Evolutionary conservation across 2,329 filamentous ascomycete genomes (phyloP).

Genomic region (Pseudofabraea citricarpa): DNA sequence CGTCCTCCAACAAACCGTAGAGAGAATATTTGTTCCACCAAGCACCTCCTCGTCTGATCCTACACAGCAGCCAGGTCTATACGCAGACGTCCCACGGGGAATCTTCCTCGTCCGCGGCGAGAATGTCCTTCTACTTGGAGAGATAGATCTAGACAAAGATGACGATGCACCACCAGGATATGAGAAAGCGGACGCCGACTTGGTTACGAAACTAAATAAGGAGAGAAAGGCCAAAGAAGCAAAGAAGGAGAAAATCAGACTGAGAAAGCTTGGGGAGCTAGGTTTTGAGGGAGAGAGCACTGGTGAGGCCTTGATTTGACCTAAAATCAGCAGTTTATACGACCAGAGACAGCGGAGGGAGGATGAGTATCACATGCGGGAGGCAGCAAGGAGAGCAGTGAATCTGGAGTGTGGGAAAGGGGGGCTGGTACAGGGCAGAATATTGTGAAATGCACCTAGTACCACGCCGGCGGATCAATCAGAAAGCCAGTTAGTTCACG

Average conservation of each 20-base stretch:
- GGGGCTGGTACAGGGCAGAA: slow-evolving; percentile 33
- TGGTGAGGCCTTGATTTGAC: slow-evolving; percentile 67
- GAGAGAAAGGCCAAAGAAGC: slow-evolving; percentile 66
- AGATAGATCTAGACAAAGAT: slow-evolving; percentile 95
- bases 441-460: slow-evolving; percentile 46
- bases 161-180: slow-evolving; percentile 75
- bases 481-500: not conserved
- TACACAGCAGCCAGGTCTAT: slow-evolving; percentile 48
- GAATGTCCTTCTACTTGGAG: slow-evolving; percentile 92
- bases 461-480: slow-evolving; percentile 11
- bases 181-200: slow-evolving; percentile 57
- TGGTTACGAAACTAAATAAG: slow-evolving; percentile 70
- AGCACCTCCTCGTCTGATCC: slow-evolving; percentile 31
- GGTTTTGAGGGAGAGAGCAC: slow-evolving; percentile 86
- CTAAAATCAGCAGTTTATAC: slow-evolving; percentile 2
- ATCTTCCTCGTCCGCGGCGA: slow-evolving; percentile 92
- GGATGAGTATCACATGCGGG: no score
- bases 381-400: not conserved
- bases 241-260: slow-evolving; percentile 64
- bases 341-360: no score
- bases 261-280: slow-evolving; percentile 67
- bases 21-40: slow-evolving; percentile 66
- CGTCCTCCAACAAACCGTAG: slow-evolving; percentile 86
- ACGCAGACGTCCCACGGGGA: slow-evolving; percentile 79
- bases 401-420: slow-evolving; percentile 3